phyloP scores from a whole-genome alignment of 2,329 filamentous ascomycete genomes.

The Apiospora sp. region DNA sequence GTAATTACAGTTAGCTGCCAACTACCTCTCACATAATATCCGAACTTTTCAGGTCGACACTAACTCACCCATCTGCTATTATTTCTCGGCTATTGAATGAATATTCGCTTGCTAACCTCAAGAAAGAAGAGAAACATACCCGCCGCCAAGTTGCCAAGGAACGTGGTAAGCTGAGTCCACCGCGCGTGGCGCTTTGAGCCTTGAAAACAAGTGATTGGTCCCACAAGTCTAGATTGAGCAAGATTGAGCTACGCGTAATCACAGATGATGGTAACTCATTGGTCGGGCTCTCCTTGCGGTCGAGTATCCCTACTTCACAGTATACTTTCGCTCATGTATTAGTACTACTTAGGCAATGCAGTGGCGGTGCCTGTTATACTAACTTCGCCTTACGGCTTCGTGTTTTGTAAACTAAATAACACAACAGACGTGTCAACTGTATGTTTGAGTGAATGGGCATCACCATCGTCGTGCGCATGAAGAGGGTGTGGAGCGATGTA shows the following conservation, averaged over 20 bases:
- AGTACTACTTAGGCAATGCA: neutral
- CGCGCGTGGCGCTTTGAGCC: slow-evolving; percentile 8
- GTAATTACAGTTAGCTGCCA: neutral
- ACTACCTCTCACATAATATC: neutral
- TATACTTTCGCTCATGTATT: neutral
- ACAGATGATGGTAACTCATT: slow-evolving; percentile 11
- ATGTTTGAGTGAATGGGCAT: neutral
- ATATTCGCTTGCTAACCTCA: neutral
- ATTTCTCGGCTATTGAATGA: neutral
- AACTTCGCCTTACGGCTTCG: slow-evolving; percentile 7
- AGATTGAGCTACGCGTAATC: slow-evolving; percentile 22
- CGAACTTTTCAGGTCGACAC: neutral
- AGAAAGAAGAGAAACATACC: neutral
- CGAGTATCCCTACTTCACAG: slow-evolving; percentile 3
- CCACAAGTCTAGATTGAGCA: slow-evolving; percentile 19
- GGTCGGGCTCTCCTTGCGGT: neutral
- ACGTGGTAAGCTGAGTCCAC: slow-evolving; percentile 7
- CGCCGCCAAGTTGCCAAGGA: slow-evolving; percentile 1
- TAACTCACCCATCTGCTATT: neutral
- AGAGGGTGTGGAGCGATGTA: neutral
- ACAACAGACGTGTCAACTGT: neutral
- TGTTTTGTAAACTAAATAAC: neutral
- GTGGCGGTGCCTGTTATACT: slow-evolving; percentile 6
- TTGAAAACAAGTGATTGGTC: slow-evolving; percentile 12
- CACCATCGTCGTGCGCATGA: neutral